Evolutionary conservation across 1,284 basidiomycete species (phyloP).

Genomic region (Grifola frondosa): DNA sequence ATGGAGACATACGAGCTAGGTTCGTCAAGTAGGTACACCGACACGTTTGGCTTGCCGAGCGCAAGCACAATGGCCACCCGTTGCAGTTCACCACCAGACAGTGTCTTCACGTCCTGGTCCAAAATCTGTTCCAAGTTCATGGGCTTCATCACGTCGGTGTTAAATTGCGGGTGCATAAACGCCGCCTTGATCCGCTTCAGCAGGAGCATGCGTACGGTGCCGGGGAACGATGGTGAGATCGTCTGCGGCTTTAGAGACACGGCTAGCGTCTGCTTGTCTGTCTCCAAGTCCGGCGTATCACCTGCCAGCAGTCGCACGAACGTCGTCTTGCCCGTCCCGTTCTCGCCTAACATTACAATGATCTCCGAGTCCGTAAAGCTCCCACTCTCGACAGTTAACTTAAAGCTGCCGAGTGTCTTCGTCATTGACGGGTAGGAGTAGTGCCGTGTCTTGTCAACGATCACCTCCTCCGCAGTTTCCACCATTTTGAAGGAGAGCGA

Average conservation of each 20-base stretch:
- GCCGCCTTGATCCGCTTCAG: constrained; percentile 91
- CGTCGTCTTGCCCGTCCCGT: constrained; percentile 97
- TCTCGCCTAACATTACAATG: constrained; percentile 96
- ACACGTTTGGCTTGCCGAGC: constrained; percentile 78
- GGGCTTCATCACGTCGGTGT: constrained; percentile 93
- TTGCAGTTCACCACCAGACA: constrained; percentile 96
- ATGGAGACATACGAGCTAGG: constrained; percentile 56
- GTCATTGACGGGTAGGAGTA: constrained; percentile 93
- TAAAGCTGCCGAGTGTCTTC: constrained; percentile 92
- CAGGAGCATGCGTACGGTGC: constrained; percentile 89
- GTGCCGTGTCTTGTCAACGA: constrained; percentile 80
- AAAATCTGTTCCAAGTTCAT: constrained; percentile 92
- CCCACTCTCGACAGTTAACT: constrained; percentile 85
- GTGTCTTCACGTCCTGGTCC: constrained; percentile 94
- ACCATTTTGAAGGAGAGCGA: constrained; percentile 95
- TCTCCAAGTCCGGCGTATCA: constrained; percentile 81
- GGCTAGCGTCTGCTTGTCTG: constrained; percentile 74
- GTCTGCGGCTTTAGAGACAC: constrained; percentile 96
- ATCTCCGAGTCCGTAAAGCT: constrained; percentile 96
- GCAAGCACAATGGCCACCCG: constrained; percentile 93
- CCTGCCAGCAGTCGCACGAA: constrained; percentile 93
- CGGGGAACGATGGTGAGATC: constrained; percentile 94
- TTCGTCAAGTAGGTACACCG: constrained; percentile 88
- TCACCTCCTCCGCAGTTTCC: constrained; percentile 87
- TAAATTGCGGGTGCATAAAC: constrained; percentile 98